Conservation (phyloP, 768 basidiomycete species). For the Mycena amicta region DNA sequence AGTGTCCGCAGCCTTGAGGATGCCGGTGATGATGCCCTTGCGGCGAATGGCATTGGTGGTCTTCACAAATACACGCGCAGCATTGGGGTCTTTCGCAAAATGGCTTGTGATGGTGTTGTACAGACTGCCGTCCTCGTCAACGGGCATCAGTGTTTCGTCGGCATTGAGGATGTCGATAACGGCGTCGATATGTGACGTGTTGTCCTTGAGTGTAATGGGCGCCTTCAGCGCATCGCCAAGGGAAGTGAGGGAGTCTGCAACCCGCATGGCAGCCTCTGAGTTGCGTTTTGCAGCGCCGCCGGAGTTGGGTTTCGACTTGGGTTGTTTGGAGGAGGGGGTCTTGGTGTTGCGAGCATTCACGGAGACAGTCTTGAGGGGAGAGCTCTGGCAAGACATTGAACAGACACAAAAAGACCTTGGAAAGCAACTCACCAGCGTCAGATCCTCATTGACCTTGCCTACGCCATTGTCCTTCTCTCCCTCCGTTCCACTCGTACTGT, state of each 20-base stretch:
- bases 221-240: neutral
- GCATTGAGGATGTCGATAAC: conserved; percentile 3
- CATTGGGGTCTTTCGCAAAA: neutral
- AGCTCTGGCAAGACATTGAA: neutral
- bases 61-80: neutral
- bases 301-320: conserved; percentile 2
- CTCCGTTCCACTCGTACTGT: neutral
- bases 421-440: neutral
- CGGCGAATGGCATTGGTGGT: neutral
- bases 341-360: neutral
- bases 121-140: neutral
- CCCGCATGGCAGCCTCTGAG: neutral
- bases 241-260: neutral
- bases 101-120: neutral
- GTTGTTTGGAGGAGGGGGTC: neutral
- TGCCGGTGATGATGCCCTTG: neutral
- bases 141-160: neutral
- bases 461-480: neutral
- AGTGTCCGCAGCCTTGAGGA: neutral
- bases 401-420: too few relatives aligned
- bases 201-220: neutral
- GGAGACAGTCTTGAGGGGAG: neutral
- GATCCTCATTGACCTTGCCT: too few relatives aligned
- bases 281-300: conserved; percentile 3
- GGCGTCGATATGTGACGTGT: neutral